phyloP scores from a whole-genome alignment of 75 land plant species.

The Cupressus sempervirens region DNA sequence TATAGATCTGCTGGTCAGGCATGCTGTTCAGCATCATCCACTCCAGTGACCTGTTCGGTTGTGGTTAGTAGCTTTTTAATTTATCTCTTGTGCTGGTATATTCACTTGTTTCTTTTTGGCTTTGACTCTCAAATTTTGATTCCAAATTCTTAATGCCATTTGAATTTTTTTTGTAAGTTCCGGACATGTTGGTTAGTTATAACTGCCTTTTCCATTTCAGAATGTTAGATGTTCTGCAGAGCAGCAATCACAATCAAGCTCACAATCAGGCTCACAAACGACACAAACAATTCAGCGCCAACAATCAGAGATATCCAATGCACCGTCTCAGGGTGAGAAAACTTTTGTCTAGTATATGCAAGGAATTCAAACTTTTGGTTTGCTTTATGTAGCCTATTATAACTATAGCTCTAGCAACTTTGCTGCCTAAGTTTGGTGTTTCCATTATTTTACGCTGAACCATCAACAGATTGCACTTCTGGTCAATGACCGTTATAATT shows the following conservation, averaged over 20 bases:
- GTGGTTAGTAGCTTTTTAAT: neutral
- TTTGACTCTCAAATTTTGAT: neutral
- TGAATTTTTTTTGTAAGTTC: neutral
- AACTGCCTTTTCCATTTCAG: neutral
- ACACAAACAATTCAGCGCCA: neutral
- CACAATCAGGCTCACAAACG: neutral
- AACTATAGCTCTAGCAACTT: neutral
- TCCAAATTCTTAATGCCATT: neutral
- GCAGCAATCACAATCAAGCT: neutral
- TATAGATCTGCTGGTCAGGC: neutral
- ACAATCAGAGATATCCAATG: neutral
- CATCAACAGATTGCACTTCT: neutral
- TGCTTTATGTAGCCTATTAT: neutral
- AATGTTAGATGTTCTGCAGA: neutral
- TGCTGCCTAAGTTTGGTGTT: neutral
- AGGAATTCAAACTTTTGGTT: neutral
- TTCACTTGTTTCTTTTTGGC: neutral
- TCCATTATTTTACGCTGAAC: neutral
- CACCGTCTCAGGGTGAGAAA: neutral
- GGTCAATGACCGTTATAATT: neutral
- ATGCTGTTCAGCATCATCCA: neutral
- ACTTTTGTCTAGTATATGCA: neutral
- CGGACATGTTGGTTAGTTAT: neutral
- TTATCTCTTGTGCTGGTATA: neutral
- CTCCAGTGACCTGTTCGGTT: neutral